Evolutionary conservation across 208 protist genomes (phyloP).

Genomic region (Phytomonas sp.): DNA sequence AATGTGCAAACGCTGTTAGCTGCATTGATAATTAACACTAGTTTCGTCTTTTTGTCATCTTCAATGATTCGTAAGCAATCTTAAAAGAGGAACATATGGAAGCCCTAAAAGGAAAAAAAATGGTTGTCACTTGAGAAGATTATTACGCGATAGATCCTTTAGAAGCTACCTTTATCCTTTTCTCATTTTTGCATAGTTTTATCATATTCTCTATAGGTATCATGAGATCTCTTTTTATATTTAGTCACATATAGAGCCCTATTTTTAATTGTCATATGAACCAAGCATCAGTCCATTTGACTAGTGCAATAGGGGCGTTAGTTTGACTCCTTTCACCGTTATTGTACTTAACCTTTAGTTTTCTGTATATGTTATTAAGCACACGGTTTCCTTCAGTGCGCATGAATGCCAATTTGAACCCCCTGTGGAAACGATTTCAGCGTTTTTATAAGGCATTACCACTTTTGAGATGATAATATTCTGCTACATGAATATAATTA

Average conservation of each 20-base stretch:
- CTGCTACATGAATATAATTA: neutral
- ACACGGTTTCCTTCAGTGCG: neutral
- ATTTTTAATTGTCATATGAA: constrained; percentile 8
- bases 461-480: neutral
- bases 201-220: constrained; percentile 7
- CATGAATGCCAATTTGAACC: neutral
- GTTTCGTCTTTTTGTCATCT: neutral
- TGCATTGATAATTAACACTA: constrained; percentile 8
- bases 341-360: neutral
- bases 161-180: constrained; percentile 15
- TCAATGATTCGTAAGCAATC: constrained; percentile 7
- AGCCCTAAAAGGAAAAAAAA: neutral
- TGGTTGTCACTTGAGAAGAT: neutral
- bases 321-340: neutral
- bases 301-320: neutral
- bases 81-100: constrained; percentile 1
- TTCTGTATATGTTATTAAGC: neutral
- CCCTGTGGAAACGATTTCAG: neutral
- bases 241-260: neutral
- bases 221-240: neutral
- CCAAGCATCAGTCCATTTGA: neutral
- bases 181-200: constrained; percentile 11
- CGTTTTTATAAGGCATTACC: neutral
- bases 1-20: neutral
- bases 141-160: neutral